These are phyloP conservation scores for maize (Zea mays) DNA, from an alignment of 176 grass and related monocot species.

Conservation along the genomic window Zm-B73-REFERENCE-NAM-5.0 NC_050097.1:58741001-58741500, in stretches of 20 bases:
- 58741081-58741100: conserved; percentile 64
- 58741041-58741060: conserved; percentile 44
- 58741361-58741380: conserved; percentile 80
- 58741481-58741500: conserved; percentile 90
- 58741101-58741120: conserved; percentile 62
- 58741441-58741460: conserved; percentile 76
- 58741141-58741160: conserved; percentile 74
- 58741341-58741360: conserved; percentile 46
- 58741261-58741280: conserved; percentile 66
- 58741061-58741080: conserved; percentile 32
- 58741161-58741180: conserved; percentile 86
- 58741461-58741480: conserved; percentile 52
- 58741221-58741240: background rate
- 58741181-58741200: conserved; percentile 24
- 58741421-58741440: conserved; percentile 82
- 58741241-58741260: conserved; percentile 77
- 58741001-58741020: conserved; percentile 50
- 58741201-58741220: conserved; percentile 44
- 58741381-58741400: conserved; percentile 91
- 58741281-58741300: conserved; percentile 82
- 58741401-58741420: conserved; percentile 63
- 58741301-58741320: conserved; percentile 46
- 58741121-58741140: conserved; percentile 61
- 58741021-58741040: conserved; percentile 47
- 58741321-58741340: conserved; percentile 59